Evolutionary conservation across 306 rosid genomes (phyloP).

Genomic region (Mucuna pruriens): DNA sequence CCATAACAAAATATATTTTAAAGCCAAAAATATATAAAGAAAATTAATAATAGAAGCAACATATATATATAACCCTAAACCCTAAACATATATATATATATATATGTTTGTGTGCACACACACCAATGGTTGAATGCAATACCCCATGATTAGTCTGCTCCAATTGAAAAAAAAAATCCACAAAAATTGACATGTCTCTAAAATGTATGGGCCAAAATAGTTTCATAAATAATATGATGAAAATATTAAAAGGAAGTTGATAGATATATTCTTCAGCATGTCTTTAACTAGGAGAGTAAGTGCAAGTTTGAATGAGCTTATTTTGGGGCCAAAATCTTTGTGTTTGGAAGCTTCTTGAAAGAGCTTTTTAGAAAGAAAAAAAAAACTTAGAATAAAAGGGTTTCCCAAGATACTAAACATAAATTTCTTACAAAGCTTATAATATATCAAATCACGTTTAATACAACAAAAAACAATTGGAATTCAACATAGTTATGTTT

Average conservation of each 20-base stretch:
- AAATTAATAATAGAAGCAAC: slow-evolving; percentile 18
- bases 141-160: slow-evolving; percentile 4
- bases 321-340: background rate
- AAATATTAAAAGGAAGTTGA: background rate
- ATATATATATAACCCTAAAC: no score
- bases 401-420: background rate
- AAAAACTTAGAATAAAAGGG: background rate
- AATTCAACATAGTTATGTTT: background rate
- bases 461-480: background rate
- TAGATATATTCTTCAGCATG: background rate
- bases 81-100: no score
- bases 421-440: background rate
- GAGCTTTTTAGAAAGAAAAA: background rate
- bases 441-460: background rate
- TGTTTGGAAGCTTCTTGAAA: background rate
- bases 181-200: background rate
- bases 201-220: slow-evolving; percentile 17
- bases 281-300: background rate
- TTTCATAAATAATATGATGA: slow-evolving; percentile 3
- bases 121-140: background rate
- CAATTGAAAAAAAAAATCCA: background rate
- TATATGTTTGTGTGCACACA: no score
- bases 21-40: slow-evolving; percentile 13
- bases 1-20: slow-evolving; percentile 36
- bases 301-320: background rate